Conservation (phyloP, 441 rosid genomes). For the Codiaeum variegatum region DNA sequence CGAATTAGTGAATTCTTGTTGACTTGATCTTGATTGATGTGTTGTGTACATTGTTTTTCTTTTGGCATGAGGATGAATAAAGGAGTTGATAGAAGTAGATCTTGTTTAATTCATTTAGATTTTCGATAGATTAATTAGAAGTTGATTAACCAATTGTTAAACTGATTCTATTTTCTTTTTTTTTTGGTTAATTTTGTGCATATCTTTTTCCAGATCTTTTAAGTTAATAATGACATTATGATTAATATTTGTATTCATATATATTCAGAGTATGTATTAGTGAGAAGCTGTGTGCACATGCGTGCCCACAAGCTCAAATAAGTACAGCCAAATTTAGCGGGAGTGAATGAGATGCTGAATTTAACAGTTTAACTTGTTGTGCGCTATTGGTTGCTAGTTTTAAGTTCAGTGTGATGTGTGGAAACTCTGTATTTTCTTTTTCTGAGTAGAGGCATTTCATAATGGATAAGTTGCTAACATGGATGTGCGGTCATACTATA, state of each 20-base stretch:
- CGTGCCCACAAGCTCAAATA: too few relatives aligned
- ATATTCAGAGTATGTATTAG: not conserved
- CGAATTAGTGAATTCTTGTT: too few relatives aligned
- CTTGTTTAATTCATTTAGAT: not conserved
- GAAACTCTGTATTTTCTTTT: not conserved
- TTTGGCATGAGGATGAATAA: too few relatives aligned
- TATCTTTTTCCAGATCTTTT: not conserved
- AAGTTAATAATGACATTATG: not conserved
- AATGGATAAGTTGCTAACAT: too few relatives aligned
- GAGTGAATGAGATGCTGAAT: not conserved
- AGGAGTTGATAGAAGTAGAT: too few relatives aligned
- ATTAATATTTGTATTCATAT: not conserved
- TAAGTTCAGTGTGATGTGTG: not conserved
- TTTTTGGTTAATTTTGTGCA: not conserved
- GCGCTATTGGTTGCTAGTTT: not conserved
- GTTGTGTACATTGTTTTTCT: too few relatives aligned
- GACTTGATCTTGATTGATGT: too few relatives aligned
- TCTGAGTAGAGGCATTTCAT: not conserved
- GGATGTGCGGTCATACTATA: too few relatives aligned
- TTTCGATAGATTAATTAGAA: not conserved
- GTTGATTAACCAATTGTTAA: not conserved
- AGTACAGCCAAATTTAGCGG: not conserved
- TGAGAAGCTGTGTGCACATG: not conserved
- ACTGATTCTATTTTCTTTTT: not conserved
- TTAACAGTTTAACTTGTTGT: not conserved